phyloP scores from a whole-genome alignment of 1,284 basidiomycete genomes.

The Sparassis latifolia region DNA sequence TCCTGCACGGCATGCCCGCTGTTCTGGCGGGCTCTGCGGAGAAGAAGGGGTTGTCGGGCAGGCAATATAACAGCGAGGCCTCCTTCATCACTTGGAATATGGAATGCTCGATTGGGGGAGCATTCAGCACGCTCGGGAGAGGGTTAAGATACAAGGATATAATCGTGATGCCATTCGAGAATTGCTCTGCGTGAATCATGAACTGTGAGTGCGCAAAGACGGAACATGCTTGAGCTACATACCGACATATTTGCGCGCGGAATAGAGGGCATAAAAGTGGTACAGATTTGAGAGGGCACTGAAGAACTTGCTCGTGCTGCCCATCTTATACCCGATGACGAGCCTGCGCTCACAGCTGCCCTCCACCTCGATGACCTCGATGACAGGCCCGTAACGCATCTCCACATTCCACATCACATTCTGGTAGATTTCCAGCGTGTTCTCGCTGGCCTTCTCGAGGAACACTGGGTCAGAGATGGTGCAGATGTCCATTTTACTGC shows the following conservation, averaged over 20 bases:
- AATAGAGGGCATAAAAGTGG: constrained; percentile 95
- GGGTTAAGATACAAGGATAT: constrained; percentile 94
- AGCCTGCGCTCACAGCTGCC: constrained; percentile 84
- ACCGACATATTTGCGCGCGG: constrained; percentile 89
- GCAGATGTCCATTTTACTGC: constrained; percentile 70
- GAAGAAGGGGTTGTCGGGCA: constrained; percentile 97
- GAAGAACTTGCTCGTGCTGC: constrained; percentile 83
- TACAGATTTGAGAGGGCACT: constrained; percentile 94
- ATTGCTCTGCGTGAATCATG: constrained; percentile 64
- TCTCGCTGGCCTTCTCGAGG: constrained; percentile 89
- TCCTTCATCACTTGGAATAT: constrained; percentile 97
- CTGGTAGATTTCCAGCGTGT: constrained; percentile 95
- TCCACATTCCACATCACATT: constrained; percentile 86
- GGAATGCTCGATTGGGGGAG: constrained; percentile 89
- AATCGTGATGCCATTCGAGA: constrained; percentile 95
- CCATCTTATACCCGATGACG: constrained; percentile 97
- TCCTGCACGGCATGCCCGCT: constrained; percentile 92
- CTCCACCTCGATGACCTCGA: constrained; percentile 95
- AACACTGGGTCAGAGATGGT: constrained; percentile 88
- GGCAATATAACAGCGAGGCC: constrained; percentile 89
- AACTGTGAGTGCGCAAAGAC: neutral
- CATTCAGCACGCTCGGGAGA: constrained; percentile 53
- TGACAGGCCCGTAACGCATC: constrained; percentile 80
- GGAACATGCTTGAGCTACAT: constrained; percentile 18
- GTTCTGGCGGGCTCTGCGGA: constrained; percentile 45